Base-by-base conservation (phyloP, 768 basidiomycete genomes). In the Leccinum disarticulatum region DNA sequence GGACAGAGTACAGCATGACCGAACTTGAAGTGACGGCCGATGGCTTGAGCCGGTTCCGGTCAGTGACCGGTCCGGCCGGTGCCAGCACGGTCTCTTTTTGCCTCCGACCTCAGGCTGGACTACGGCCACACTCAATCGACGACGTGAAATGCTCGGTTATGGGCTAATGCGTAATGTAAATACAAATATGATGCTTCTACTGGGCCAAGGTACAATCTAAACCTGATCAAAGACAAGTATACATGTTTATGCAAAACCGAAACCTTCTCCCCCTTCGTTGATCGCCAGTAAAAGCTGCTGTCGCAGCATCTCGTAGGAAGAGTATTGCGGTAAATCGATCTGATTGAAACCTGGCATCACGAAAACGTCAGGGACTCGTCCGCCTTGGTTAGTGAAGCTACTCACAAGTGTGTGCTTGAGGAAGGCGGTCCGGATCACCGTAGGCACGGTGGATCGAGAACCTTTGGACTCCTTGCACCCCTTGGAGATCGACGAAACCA, bases 401-500 rank as follows among this genome's bases (percentile, higher is more conserved):
- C 90, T 67, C 73, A 91, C 91, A 95, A 56, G 93, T 94, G 74
- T 94, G 93, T 38, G 93, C 92, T 69, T 93, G 91, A 46, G 92
- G 93, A 58, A 94, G 81, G 52, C 93, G 83, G 69, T 93, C 88
- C 3, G 88, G 79, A 60, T 90, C 89, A 15, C 90, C 91, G 67
- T 97, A 94, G 55, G 95, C 95, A 66, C 89, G 87, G 74, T 98
- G 95, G 56, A 98, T 95, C 15, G 95, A 96, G 77, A 98, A 97
- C 65, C 91, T 84, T 70, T 98, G 95, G 3, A 91, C 88, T 48
- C 95, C 95, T 73, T 95, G 92, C 3, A 95, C 92, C 31, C 92
- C 92, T 77, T 93, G 96, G n/a, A 99, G 80, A 59, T 98, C 94
- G 46, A 87, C 87, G 75, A 98, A 99, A 17, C 97, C 97, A 54